Percentiles rank a stretch among this genome's conserved stretches.
Conservation (phyloP, 805 yeast genomes). For the Wickerhamiella vanderwaltii region DNA sequence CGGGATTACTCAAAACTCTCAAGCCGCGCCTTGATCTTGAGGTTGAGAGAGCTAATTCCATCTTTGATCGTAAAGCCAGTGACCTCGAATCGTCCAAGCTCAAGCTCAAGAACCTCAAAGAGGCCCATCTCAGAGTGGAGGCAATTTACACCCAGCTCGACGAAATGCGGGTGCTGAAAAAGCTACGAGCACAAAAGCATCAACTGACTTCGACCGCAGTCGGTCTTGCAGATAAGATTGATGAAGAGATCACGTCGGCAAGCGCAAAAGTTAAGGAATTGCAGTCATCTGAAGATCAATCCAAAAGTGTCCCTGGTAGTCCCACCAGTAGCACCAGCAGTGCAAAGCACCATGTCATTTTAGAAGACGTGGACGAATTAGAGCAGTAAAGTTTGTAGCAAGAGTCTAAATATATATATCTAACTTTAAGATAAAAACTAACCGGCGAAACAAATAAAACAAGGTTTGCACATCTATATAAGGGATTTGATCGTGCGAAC, state of each 20-base stretch:
- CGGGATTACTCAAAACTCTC: background rate
- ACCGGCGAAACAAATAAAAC: background rate
- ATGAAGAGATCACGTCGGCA: background rate
- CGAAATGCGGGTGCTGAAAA: background rate
- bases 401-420: background rate
- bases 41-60: background rate
- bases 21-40: background rate
- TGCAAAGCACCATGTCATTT: constrained; percentile 10
- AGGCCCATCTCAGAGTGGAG: constrained; percentile 10
- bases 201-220: constrained; percentile 9
- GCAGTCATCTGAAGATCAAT: background rate
- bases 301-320: background rate
- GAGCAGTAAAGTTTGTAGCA: constrained; percentile 7
- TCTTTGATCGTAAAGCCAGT: background rate
- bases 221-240: constrained; percentile 11
- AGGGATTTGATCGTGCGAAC: background rate
- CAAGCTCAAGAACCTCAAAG: constrained; percentile 2
- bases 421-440: background rate
- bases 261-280: background rate
- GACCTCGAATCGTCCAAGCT: background rate
- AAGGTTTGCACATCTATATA: background rate
- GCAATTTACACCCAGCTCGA: constrained; percentile 9
- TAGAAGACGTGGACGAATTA: constrained; percentile 12
- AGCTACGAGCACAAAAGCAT: constrained; percentile 8
- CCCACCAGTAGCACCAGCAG: background rate